Conservation (phyloP, 177 flowering plant genomes). For the Vitis hybrid region DNA sequence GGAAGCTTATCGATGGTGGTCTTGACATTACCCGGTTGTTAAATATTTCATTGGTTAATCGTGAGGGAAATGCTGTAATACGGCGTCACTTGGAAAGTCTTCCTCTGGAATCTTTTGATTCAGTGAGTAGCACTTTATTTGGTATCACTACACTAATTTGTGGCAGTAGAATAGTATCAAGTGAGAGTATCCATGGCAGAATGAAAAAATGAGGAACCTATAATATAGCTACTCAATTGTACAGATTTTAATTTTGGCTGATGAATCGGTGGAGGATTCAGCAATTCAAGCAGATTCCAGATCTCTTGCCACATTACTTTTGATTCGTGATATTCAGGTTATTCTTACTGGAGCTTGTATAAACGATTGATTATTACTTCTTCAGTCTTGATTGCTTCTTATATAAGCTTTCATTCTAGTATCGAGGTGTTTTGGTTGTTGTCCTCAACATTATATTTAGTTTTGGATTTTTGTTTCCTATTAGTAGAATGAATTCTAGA, state of each 20-base stretch:
- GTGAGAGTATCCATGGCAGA: not conserved
- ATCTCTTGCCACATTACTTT: constrained; percentile 79
- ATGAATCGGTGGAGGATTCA: constrained; percentile 90
- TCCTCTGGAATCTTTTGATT: constrained; percentile 80
- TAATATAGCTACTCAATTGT: constrained; percentile 5
- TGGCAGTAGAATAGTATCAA: not conserved
- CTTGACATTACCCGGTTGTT: constrained; percentile 54
- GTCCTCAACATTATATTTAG: too few species aligned
- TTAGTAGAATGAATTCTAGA: too few species aligned
- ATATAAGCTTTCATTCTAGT: too few species aligned
- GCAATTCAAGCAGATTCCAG: constrained; percentile 92
- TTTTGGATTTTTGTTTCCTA: not conserved
- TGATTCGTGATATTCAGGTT: constrained; percentile 92
- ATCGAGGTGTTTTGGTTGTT: too few species aligned
- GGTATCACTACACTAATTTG: constrained; percentile 1
- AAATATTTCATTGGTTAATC: constrained; percentile 61
- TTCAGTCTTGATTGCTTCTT: not conserved
- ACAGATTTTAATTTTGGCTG: constrained; percentile 83
- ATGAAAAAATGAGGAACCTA: too few species aligned
- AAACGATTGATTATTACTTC: not conserved
- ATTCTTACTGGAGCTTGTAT: not conserved
- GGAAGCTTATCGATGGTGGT: constrained; percentile 78
- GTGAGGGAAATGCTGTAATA: constrained; percentile 89
- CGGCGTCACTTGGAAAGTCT: constrained; percentile 84
- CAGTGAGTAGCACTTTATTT: constrained; percentile 43